These are phyloP conservation scores for Mycena capillaripes DNA, from an alignment of 768 basidiomycete genomes.

Conservation along the genomic window DNA sequence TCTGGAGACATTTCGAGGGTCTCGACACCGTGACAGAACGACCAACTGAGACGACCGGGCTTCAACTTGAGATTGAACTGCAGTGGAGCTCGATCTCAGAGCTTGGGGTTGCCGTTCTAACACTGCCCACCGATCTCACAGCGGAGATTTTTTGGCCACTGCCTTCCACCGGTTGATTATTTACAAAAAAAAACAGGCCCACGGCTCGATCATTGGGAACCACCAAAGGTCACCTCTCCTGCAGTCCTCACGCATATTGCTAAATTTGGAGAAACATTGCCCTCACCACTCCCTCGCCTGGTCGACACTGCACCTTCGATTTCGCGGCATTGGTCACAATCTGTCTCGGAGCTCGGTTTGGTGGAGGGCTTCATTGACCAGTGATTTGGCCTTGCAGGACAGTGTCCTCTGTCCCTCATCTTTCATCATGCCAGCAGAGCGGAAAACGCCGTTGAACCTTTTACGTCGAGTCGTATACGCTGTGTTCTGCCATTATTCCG, in stretches of 20 bases:
- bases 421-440: neutral
- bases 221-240: too few species aligned
- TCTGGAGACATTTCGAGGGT: too few species aligned
- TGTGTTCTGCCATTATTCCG: neutral
- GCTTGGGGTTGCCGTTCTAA: too few species aligned
- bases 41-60: too few species aligned
- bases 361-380: neutral
- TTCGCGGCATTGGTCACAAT: neutral
- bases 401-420: neutral
- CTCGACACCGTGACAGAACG: too few species aligned
- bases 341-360: neutral
- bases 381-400: neutral
- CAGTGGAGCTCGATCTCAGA: too few species aligned
- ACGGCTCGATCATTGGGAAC: neutral
- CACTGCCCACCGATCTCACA: too few species aligned
- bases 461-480: neutral
- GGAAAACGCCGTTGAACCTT: neutral
- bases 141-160: too few species aligned
- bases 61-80: too few species aligned
- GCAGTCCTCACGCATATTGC: too few species aligned
- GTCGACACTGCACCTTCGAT: neutral
- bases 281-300: neutral
- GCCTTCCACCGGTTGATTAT: too few species aligned
- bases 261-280: too few species aligned
- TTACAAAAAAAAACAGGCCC: neutral